phyloP scores from a whole-genome alignment of 495 filamentous ascomycete genomes.

The Mycothermus thermophilus region DNA sequence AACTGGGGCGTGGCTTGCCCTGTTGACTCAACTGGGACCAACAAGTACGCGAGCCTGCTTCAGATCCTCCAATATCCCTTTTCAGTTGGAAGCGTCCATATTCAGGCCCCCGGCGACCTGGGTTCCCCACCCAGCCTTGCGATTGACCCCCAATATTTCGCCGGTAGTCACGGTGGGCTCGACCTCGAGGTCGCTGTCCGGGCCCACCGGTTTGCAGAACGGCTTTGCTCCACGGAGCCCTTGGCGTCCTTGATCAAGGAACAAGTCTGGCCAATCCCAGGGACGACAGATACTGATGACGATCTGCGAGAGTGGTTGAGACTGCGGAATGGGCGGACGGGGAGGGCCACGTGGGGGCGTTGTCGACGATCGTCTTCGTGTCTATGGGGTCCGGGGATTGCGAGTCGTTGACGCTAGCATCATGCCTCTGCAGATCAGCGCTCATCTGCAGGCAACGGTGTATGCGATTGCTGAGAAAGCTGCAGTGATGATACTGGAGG shows the following conservation, averaged over 20 bases:
- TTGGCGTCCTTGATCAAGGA: constrained; percentile 25
- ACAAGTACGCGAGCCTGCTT: constrained; percentile 38
- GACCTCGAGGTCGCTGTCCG: constrained; percentile 32
- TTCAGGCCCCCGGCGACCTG: constrained; percentile 13
- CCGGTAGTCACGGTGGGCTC: constrained; percentile 21
- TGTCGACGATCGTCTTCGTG: too few species aligned
- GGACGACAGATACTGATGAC: constrained; percentile 15
- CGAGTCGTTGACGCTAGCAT: constrained; percentile 41
- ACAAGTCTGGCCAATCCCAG: constrained; percentile 26
- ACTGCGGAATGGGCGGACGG: constrained; percentile 36
- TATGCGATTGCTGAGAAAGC: constrained; percentile 45
- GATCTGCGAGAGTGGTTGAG: constrained; percentile 26
- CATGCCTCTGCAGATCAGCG: constrained; percentile 35
- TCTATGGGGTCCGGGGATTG: constrained; percentile 37
- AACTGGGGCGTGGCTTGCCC: constrained; percentile 34
- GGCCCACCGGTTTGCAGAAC: constrained; percentile 28
- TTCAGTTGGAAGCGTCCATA: constrained; percentile 35
- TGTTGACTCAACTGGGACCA: constrained; percentile 25
- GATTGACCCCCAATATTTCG: constrained; percentile 35
- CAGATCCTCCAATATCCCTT: constrained; percentile 43
- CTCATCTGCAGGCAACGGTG: constrained; percentile 35
- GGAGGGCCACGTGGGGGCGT: constrained; percentile 24
- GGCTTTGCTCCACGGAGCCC: constrained; percentile 29
- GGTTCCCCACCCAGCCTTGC: background rate
- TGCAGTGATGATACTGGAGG: constrained; percentile 30